Base-by-base conservation (phyloP, 306 rosid species). In the Trichosanthes cucumerina region DNA sequence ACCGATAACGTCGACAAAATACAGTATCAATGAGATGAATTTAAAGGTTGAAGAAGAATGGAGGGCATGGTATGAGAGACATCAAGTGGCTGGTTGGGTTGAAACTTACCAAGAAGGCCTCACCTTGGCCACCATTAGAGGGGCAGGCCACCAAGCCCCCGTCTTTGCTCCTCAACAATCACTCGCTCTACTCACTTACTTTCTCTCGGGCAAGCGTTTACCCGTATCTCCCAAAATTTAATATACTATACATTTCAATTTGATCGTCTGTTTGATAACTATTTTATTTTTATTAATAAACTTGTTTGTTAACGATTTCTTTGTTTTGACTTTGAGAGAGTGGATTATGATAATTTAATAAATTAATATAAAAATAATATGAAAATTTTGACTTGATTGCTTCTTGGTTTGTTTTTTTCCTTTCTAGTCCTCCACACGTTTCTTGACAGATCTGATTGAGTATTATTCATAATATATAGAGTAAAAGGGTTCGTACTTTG, bases 141-240 rank as follows among this genome's bases (percentile, higher is more conserved):
- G 94, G 14, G 97, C 97, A 23, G 97, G 97, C 13, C 97, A 90
- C 63, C 90, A 88, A 33, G 90, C 87, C 65, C 97, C 97, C 0
- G 21, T 75, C 15, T 84, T 70, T 47, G 88, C 87, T 6, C 91
- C 96, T n/a, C 58, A 38, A 0, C 88, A 82, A 56, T 84, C 96
- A 1, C 93, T 91, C 56, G 82, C 91, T 76, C 90, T 89, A 34
- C 34, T 91, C 75, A 4, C 87, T 52, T 85, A 87, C 64, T 91
- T 91, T 52, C 90, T 91, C 53, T 79, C 88, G 24, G 66, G 83
- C 31, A 39, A 74, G 1, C 47, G 64, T 11, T 80, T 87, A 15
- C 96, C 91, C 0, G 31, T 83, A 50, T 81, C 87, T 64, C 60
- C 76, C 2, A 69, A 41, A 69, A 12, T n/a, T 21, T 69, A 38